A percentile compares a stretch with the other conserved stretches of the same genome.
phyloP scores from a whole-genome alignment of 1,284 basidiomycete genomes.

The Fomitiporia mediterranea region DNA sequence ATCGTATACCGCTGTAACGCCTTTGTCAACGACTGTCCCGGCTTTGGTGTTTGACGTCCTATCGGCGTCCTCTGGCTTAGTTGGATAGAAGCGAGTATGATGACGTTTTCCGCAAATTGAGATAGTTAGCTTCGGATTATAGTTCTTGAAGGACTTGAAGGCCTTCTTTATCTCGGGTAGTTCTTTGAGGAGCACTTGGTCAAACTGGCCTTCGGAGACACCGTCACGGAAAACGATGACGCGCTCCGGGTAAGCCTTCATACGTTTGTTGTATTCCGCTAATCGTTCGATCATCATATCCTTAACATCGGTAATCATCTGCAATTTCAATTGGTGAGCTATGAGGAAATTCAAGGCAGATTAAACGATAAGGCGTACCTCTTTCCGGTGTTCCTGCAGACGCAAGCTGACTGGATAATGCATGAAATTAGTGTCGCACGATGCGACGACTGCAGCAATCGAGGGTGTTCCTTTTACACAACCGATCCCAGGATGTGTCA shows the following conservation, averaged over 20 bases:
- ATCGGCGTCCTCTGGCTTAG: constrained; percentile 41
- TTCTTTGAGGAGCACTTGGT: constrained; percentile 53
- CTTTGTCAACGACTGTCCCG: constrained; percentile 72
- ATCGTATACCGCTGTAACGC: constrained; percentile 64
- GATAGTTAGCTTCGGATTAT: constrained; percentile 62
- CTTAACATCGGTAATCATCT: constrained; percentile 64
- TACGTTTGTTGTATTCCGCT: constrained; percentile 49
- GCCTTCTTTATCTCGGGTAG: constrained; percentile 52
- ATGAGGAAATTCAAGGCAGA: too few relatives aligned
- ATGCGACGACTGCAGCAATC: constrained; percentile 74
- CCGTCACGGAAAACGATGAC: constrained; percentile 72
- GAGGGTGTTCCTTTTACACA: constrained; percentile 63
- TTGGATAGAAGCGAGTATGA: constrained; percentile 64
- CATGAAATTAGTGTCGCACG: constrained; percentile 56
- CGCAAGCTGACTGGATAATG: constrained; percentile 66
- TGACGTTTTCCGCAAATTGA: constrained; percentile 78
- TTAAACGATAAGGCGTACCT: constrained; percentile 54
- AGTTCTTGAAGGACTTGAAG: constrained; percentile 50
- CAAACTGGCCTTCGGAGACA: constrained; percentile 72
- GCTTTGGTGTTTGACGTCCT: constrained; percentile 68
- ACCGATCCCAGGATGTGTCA: constrained; percentile 63
- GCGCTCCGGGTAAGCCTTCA: constrained; percentile 51
- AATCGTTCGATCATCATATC: constrained; percentile 69
- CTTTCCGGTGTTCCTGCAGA: constrained; percentile 55
- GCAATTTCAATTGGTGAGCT: too few relatives aligned